These are phyloP conservation scores for Sindora glabra DNA, from an alignment of 306 rosid species.

Conservation along the genomic window DNA sequence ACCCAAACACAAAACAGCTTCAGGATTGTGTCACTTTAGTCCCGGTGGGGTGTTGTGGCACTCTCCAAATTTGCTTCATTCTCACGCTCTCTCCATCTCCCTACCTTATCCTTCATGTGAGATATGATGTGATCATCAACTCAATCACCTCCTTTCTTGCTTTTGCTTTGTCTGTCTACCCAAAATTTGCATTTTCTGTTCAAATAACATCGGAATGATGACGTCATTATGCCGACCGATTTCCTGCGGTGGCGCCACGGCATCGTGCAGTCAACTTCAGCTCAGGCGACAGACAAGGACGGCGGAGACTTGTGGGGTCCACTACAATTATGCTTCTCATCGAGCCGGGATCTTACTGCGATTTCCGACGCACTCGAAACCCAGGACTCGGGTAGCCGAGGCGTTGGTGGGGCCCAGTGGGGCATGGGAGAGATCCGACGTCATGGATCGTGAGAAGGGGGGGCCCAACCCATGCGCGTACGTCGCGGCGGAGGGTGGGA, in stretches of 20 bases:
- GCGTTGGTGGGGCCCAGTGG: constrained; percentile 17
- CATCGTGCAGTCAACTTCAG: neutral
- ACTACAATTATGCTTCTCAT: neutral
- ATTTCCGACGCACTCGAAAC: neutral
- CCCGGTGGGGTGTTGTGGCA: neutral
- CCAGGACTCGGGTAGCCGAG: constrained; percentile 27
- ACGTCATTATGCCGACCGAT: constrained; percentile 30
- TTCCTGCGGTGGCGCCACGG: constrained; percentile 15
- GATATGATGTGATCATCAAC: too few species aligned
- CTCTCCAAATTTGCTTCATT: neutral
- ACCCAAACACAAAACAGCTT: too few species aligned
- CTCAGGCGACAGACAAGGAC: constrained; percentile 4
- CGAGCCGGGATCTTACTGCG: constrained; percentile 16
- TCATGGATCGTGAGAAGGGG: constrained; percentile 21
- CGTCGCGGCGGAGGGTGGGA: constrained; percentile 23
- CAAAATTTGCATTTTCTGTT: neutral
- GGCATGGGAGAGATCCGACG: constrained; percentile 36
- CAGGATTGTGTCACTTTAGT: neutral
- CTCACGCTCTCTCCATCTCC: too few species aligned
- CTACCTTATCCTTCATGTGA: too few species aligned
- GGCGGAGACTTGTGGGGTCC: neutral
- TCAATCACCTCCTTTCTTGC: neutral
- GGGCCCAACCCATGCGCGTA: constrained; percentile 36
- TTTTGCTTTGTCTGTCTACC: neutral
- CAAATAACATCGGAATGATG: neutral